Base-by-base conservation (phyloP, 208 protist species). In the Crithidia bombi region DNA sequence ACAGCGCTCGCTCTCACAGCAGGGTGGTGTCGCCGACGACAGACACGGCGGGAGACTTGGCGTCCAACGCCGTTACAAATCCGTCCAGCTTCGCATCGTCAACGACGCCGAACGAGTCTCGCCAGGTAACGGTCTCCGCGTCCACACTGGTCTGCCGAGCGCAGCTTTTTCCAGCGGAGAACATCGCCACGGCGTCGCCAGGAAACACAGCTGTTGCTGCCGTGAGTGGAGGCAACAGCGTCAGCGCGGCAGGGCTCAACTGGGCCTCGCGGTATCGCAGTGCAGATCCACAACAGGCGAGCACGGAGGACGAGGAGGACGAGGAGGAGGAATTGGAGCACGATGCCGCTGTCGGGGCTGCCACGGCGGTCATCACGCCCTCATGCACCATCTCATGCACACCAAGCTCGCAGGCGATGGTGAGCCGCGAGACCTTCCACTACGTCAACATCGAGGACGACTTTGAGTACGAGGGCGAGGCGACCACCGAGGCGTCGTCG, bases 311-410 rank as follows among this genome's bases (percentile, higher is more conserved):
- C 28, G 17, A 26, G n/a, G 41, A 50, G 23, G 6, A 33, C 21
- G 26, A 44, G 1, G 61, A 55, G 61, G 12, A 5, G 3, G 61
- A 65, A 14, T 11, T 19, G 15, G 32, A 7, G 36, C 33, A 39
- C 9, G 56, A 39, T 7, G 15, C 9, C n/a, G 38, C 39, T 50
- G 21, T 26, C 35, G 52, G 12, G 12, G 50, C 10, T 23, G 50
- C 54, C 21, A 36, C 32, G 39, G 50, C 51, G 11, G 39, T 64
- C 28, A 36, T 69, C 30, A 64, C 52, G 30, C 35, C 52, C 19
- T 55, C 70, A 9, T 70, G 55, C 46, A 65, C 63, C 3, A 64
- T 70, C 26, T 76, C 70, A 39, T 70, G 70, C 38, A 61, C 62
- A 10, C 64, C 52, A 2, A 66, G 36, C 25, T 66, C 70, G 54